Conservation (phyloP, 2,329 filamentous ascomycete genomes). For the Pestalotiopsis sp. region DNA sequence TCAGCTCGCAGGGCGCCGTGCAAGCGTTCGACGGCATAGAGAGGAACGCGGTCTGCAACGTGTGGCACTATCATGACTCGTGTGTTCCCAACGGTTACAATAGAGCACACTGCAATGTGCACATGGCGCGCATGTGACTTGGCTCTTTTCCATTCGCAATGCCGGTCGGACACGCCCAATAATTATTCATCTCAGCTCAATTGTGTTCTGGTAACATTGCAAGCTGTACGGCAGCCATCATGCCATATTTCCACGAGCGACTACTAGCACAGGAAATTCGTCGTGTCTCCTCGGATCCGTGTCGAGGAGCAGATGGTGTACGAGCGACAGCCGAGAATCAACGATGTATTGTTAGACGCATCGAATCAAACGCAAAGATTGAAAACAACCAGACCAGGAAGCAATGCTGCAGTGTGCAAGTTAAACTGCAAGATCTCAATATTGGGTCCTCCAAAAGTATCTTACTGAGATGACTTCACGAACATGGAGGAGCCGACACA, state of each 20-base stretch:
- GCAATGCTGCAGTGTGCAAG: too few species aligned
- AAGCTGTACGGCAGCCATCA: neutral
- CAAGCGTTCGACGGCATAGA: neutral
- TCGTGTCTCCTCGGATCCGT: slow-evolving; percentile 40
- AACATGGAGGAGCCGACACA: too few species aligned
- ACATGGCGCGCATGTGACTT: neutral
- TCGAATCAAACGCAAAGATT: too few species aligned
- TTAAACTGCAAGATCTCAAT: too few species aligned
- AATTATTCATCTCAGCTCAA: too few species aligned
- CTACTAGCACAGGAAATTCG: slow-evolving; percentile 20
- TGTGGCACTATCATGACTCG: neutral
- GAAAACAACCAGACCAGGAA: too few species aligned
- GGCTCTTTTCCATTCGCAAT: neutral
- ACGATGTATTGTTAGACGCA: slow-evolving; percentile 8
- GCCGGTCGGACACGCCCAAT: too few species aligned
- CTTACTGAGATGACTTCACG: too few species aligned
- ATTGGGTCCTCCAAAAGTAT: too few species aligned
- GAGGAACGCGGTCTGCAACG: neutral
- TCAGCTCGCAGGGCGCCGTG: neutral
- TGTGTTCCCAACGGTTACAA: neutral
- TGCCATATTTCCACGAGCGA: neutral
- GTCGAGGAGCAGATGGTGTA: slow-evolving; percentile 46
- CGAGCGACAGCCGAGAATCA: slow-evolving; percentile 43
- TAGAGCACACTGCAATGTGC: neutral
- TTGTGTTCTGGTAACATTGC: neutral